These are phyloP conservation scores for Quercus variabilis DNA, from an alignment of 306 rosid species.

Conservation along the genomic window DNA sequence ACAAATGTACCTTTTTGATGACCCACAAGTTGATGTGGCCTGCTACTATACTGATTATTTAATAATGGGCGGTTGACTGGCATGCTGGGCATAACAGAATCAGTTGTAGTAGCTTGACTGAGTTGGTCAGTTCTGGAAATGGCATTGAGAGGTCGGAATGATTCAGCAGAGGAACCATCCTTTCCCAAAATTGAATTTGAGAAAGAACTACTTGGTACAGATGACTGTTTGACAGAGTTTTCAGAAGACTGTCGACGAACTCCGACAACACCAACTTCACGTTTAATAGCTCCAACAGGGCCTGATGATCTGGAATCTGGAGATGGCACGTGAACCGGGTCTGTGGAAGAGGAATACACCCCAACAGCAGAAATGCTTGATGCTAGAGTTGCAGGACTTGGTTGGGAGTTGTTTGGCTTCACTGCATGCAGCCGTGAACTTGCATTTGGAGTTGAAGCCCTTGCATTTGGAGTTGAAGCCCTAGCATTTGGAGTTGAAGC, in stretches of 20 bases:
- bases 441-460: constrained; percentile 15
- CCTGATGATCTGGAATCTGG: constrained; percentile 91
- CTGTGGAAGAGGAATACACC: constrained; percentile 89
- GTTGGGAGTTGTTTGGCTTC: constrained; percentile 48
- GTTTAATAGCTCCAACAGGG: constrained; percentile 90
- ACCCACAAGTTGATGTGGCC: constrained; percentile 68
- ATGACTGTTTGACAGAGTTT: constrained; percentile 43
- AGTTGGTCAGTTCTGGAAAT: constrained; percentile 57
- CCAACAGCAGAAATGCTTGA: constrained; percentile 77
- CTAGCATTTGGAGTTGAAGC: too few species aligned
- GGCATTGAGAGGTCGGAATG: constrained; percentile 54
- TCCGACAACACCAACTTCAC: constrained; percentile 95
- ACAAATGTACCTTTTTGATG: constrained; percentile 82
- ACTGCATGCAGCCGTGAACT: constrained; percentile 41
- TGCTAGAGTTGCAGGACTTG: constrained; percentile 40
- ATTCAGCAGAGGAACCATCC: constrained; percentile 58
- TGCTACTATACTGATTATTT: constrained; percentile 54
- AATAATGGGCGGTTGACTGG: constrained; percentile 47
- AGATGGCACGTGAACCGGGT: constrained; percentile 99
- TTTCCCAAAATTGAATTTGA: constrained; percentile 51
- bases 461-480: too few species aligned
- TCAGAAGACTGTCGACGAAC: constrained; percentile 74
- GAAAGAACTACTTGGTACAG: constrained; percentile 52
- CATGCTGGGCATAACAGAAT: constrained; percentile 49
- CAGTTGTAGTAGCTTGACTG: constrained; percentile 48